Base-by-base conservation (phyloP, 2,329 filamentous ascomycete species). In the Hansfordia pulvinata region DNA sequence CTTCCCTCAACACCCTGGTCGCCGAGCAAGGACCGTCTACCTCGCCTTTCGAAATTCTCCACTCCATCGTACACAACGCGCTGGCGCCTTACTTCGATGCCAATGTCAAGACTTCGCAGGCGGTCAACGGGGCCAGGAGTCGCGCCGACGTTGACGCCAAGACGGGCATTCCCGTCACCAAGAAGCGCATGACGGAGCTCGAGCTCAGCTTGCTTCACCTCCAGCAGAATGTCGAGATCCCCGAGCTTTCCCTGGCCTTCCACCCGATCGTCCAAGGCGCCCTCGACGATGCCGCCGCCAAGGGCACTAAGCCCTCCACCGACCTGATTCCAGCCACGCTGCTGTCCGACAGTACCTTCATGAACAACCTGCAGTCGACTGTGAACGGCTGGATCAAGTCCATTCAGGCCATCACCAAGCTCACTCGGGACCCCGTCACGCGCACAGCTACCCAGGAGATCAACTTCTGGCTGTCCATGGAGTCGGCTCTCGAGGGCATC, bases 381-480 rank as follows among this genome's bases (percentile, higher is more conserved):
- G 90, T 96, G 33, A 98, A 96, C 51, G 77, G 78, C 35, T 99
- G 90, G 90, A 98, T 98, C 58, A 93, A 93, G 58, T 93, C 88
- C 8, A 98, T 99, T 37, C 88, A 94, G 50, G 78, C 79, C 25
- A 92, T 94, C 40, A 98, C 90, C 20, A 92, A 92, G 56, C 80
- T 93, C 62, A 83, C 84, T 20, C 76, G 85, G 44, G 90, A 98
- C 42, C 75, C 83, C 1, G 60, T 63, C 4, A 69, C 61, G 48
- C 76, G 50, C 17, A 93, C 85, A 13, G 90, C 90, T 17, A 88
- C 83, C 30, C 90, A 96, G 51, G 90, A 99, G 53, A 93, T 98
- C 52, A 94, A 94, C 52, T 98, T 98, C 47, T 99, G 90, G 90
- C 54, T 98, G 26, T 92, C 85, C 2, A 93, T 98, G 81, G 92